Percentiles rank a stretch among this genome's conserved stretches.
These are phyloP conservation scores for Sanghuangporus sanghuang DNA, from an alignment of 1,284 basidiomycete genomes.

Conservation along the genomic window DNA sequence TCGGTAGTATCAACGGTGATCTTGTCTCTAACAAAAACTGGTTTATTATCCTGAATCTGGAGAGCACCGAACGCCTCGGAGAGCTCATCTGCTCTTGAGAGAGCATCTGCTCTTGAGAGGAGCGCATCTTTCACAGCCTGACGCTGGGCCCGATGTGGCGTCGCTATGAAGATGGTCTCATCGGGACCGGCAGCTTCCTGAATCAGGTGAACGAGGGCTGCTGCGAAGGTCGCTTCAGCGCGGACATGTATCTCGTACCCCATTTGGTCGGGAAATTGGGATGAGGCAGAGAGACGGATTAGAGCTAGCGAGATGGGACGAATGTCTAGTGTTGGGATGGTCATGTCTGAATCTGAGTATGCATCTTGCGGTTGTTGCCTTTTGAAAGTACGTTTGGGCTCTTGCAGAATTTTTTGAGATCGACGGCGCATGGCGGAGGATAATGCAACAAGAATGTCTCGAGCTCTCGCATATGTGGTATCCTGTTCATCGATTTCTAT, in stretches of 20 bases:
- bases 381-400: background rate
- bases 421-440: slow-evolving; percentile 17
- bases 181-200: slow-evolving; percentile 31
- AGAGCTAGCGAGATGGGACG: slow-evolving; percentile 37
- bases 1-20: slow-evolving; percentile 46
- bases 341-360: background rate
- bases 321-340: slow-evolving; percentile 1
- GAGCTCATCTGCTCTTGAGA: slow-evolving; percentile 13
- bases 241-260: slow-evolving; percentile 41
- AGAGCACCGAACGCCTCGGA: slow-evolving; percentile 13
- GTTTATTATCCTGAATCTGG: slow-evolving; percentile 4
- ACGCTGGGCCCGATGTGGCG: slow-evolving; percentile 43
- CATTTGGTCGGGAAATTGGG: slow-evolving; percentile 27
- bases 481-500: slow-evolving; percentile 23
- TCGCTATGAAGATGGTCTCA: slow-evolving; percentile 44
- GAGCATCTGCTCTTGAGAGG: slow-evolving; percentile 12
- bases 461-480: slow-evolving; percentile 5
- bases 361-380: background rate
- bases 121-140: slow-evolving; percentile 41
- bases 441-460: slow-evolving; percentile 13
- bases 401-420: background rate
- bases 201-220: slow-evolving; percentile 35
- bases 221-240: slow-evolving; percentile 41
- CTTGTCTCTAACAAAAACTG: slow-evolving; percentile 13
- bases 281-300: slow-evolving; percentile 32